These are phyloP conservation scores for Sclerospora graminicola DNA, from an alignment of 352 stramenopile genomes.

Conservation along the genomic window DNA sequence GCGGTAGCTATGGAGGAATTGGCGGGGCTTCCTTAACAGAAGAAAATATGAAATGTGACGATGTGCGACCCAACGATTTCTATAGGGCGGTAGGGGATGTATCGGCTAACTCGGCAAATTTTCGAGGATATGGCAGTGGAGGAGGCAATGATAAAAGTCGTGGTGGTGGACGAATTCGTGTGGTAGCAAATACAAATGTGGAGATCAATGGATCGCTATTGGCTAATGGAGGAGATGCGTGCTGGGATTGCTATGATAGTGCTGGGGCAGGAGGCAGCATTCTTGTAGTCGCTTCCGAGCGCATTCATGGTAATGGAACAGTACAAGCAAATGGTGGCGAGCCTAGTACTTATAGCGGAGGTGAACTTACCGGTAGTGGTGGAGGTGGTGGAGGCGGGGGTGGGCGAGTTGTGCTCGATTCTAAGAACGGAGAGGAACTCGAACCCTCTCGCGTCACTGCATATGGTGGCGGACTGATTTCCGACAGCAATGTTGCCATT, in stretches of 20 bases:
- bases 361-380: conserved; percentile 27
- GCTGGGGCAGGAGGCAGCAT: conserved; percentile 44
- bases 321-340: conserved; percentile 48
- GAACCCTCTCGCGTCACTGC: conserved; percentile 29
- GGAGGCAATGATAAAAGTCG: conserved; percentile 48
- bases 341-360: conserved; percentile 24
- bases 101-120: conserved; percentile 37
- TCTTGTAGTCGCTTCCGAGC: conserved; percentile 21
- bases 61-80: conserved; percentile 44
- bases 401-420: conserved; percentile 44
- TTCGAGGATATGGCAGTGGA: conserved; percentile 76
- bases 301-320: conserved; percentile 29
- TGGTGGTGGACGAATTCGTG: conserved; percentile 49
- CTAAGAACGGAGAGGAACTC: conserved; percentile 29
- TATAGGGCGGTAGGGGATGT: conserved; percentile 59
- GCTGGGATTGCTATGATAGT: conserved; percentile 40
- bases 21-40: conserved; percentile 53
- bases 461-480: conserved; percentile 34
- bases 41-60: conserved; percentile 32
- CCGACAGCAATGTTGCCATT: conserved; percentile 23
- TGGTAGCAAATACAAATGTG: conserved; percentile 27
- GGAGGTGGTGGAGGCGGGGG: conserved; percentile 45
- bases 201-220: conserved; percentile 56
- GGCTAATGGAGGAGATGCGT: conserved; percentile 53
- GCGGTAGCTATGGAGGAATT: conserved; percentile 66